Base-by-base conservation (phyloP, 306 rosid genomes). In the Dalbergia cultrata region DNA sequence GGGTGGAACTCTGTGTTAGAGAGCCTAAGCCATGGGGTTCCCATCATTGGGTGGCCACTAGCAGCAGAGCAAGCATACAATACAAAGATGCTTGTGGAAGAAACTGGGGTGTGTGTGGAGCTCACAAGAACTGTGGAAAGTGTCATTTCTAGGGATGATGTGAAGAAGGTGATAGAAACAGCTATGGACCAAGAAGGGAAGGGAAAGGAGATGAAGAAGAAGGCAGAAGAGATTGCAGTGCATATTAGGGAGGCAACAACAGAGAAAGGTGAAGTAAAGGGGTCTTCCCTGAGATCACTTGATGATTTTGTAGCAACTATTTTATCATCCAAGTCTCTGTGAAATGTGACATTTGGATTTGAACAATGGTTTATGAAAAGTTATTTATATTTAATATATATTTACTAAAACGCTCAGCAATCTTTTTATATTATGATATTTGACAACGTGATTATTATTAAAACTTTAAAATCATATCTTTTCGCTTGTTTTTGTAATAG, bases 1-100 rank as follows among this genome's bases (percentile, higher is more conserved):
- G 97, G 97, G 7, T 92, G 97, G 97, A 94, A 92, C 56, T 94
- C 97, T 6, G 86, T 90, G 69, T 44, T 89, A 88, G 98, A 92
- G 80, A 91, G 97, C 39, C 85, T 94, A 9, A 78, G 92, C 72
- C 21, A 80, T 13, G 98, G 98, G 0, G 94, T 92, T n/a, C 97
- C 97, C 0, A 77, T 94, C 0, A 85, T 92, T 13, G 92, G 92
- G 50, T 92, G 93, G 97, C 94, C 98, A 17, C 67, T 94, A 16
- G 98, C 87, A 7, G 93, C 94, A 8, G 98, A 94, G 68, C 98
- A 94, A 21, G 81, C 83, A 4, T 89, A 83, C 61, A 94, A 92
- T 45, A 79, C 92, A 5, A 94, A 90, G 88, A 94, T 94, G 98
- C 8, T 92, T 72, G 77, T 50, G 85, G 98, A 94, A 80, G 97